Evolutionary conservation across 768 basidiomycete genomes (phyloP), one percentile per base, ranked within the genome.

Genomic region (Xanthoconium purpureum): DNA sequence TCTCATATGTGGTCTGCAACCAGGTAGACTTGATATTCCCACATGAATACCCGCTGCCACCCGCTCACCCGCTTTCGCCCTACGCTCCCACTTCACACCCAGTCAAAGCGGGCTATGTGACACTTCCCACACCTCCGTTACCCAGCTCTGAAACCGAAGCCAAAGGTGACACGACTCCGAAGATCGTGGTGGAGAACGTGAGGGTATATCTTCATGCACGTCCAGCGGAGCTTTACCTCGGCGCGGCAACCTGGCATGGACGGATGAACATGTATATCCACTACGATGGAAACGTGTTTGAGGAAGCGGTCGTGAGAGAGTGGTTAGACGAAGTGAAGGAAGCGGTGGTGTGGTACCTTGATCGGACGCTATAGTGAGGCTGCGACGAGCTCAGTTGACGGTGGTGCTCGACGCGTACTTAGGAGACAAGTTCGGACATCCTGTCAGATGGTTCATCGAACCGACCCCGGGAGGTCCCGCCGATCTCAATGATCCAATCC

Each of bases 241-340:
- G 78, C 2, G 77, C 80, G 13, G 51, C 67, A 3, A 78, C 71
- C 3, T 64, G 61, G 5, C 62, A 57, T 3, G 64, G 73, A 33
- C 65, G 68, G 37, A 54, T 84, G 38, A 54, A 55, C 2, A 44
- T 82, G 43, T 53, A 62, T 15, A 40, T 72, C 6, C 74, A 51
- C 58, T 78, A 71, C 60, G 83, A 84, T 47, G 68, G 63, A 9
- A 80, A 83, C 58, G 77, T 79, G 6, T 83, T 75, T 43, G 72
- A 77, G 2, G 68, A 72, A 6, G 68, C 52, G 2, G 56, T 77
- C 10, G 72, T 81, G 24, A 24, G 24, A 4, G 24, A 24, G 24
- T 24, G 24, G 24, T 24, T 24, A 24, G 24, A 24, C 24, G 7
- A 61, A 52, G 71, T 81, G 5, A 69, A 58, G 37, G 61, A 53